These are phyloP conservation scores for Hypoxylon rickii DNA, from an alignment of 495 filamentous ascomycete species.

Conservation along the genomic window DNA sequence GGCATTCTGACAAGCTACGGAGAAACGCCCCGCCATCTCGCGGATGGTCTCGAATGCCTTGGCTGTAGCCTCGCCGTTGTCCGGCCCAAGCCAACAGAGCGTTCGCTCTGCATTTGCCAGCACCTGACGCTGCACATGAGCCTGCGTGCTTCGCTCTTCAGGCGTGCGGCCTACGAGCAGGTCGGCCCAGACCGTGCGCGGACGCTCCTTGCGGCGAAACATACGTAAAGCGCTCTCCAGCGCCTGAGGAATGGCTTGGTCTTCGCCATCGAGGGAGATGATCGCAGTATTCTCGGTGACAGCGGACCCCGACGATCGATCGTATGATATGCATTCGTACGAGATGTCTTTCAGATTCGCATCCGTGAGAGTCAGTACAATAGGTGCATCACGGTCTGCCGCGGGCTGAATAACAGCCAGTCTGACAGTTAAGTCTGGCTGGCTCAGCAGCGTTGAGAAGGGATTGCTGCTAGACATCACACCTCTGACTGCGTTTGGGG, in stretches of 20 bases:
- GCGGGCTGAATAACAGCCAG: conserved; percentile 31
- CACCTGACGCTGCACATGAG: conserved; percentile 7
- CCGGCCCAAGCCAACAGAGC: conserved; percentile 33
- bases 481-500: neutral
- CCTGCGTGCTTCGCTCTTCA: conserved; percentile 30
- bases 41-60: conserved; percentile 24
- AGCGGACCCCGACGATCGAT: conserved; percentile 14
- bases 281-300: neutral
- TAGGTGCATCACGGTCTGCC: conserved; percentile 15
- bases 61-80: conserved; percentile 9
- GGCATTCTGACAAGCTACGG: conserved; percentile 5
- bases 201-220: conserved; percentile 29
- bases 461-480: conserved; percentile 18
- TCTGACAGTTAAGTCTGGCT: neutral
- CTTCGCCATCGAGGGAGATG: conserved; percentile 19
- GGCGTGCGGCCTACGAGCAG: conserved; percentile 27
- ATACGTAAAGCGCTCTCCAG: conserved; percentile 28
- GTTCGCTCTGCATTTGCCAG: conserved; percentile 31
- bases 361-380: conserved; percentile 25
- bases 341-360: conserved; percentile 21
- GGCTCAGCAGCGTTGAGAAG: conserved; percentile 10
- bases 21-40: conserved; percentile 22
- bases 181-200: conserved; percentile 35
- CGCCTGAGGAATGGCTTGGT: conserved; percentile 16
- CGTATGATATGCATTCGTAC: conserved; percentile 38